Conservation (phyloP, 2,329 filamentous ascomycete genomes). For the Fusarium ramigenum region DNA sequence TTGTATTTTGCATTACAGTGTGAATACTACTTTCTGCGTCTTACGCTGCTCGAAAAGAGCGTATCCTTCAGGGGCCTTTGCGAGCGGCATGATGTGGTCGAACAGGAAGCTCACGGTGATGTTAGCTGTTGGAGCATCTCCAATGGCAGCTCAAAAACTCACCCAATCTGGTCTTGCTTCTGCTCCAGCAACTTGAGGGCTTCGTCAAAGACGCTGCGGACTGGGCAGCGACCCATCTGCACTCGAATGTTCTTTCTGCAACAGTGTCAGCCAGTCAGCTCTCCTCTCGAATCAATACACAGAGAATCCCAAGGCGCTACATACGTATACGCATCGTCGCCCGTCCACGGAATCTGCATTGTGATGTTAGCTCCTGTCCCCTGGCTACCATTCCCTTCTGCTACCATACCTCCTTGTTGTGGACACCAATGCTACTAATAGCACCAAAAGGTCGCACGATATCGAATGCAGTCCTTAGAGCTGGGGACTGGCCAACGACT, state of each 20-base stretch:
- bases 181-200: conserved; percentile 71
- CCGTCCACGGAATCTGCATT: conserved; percentile 70
- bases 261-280: conserved; percentile 34
- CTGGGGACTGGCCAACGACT: conserved; percentile 76
- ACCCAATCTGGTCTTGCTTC: conserved; percentile 74
- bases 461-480: conserved; percentile 76
- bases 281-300: not conserved
- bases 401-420: conserved; percentile 71
- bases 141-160: conserved; percentile 43
- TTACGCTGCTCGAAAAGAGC: conserved; percentile 77
- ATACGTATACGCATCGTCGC: conserved; percentile 68
- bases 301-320: conserved; percentile 30
- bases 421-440: conserved; percentile 80
- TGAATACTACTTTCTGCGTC: conserved; percentile 78
- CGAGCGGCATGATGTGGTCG: conserved; percentile 77
- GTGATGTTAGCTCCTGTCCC: conserved; percentile 1
- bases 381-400: not conserved
- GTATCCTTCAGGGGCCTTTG: conserved; percentile 73
- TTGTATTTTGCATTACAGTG: conserved; percentile 48
- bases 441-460: conserved; percentile 76
- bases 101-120: conserved; percentile 73
- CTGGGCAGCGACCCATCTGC: conserved; percentile 81
- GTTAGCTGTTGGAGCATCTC: conserved; percentile 9
- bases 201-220: conserved; percentile 73
- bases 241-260: conserved; percentile 74